phyloP scores from a whole-genome alignment of 2,329 filamentous ascomycete species.

The Paecilomyces fulvus region DNA sequence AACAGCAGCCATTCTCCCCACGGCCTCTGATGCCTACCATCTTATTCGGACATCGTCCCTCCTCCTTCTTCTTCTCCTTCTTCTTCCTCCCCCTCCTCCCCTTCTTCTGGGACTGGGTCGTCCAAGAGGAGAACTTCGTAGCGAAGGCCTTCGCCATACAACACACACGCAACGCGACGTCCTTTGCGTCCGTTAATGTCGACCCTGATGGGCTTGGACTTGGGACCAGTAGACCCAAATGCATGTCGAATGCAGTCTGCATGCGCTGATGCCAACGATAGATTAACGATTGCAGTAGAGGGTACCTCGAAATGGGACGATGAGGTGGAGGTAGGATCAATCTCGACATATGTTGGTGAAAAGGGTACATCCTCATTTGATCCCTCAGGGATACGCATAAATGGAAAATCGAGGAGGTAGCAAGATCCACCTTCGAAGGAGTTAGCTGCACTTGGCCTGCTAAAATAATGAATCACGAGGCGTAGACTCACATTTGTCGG shows the following conservation, averaged over 20 bases:
- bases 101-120: slow-evolving; percentile 25
- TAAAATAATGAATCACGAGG: not conserved
- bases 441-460: not conserved
- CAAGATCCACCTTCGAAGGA: slow-evolving; percentile 14
- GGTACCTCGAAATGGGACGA: slow-evolving; percentile 8
- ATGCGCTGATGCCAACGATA: slow-evolving; percentile 11
- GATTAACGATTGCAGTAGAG: slow-evolving; percentile 10
- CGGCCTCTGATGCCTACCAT: not conserved
- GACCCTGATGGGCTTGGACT: slow-evolving; percentile 40
- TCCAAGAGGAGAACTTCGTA: slow-evolving; percentile 52
- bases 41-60: slow-evolving; percentile 4
- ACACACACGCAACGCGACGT: slow-evolving; percentile 45
- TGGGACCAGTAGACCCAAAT: slow-evolving; percentile 37
- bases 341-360: slow-evolving; percentile 14
- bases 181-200: slow-evolving; percentile 49
- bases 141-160: slow-evolving; percentile 45
- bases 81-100: slow-evolving; percentile 16
- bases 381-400: slow-evolving; percentile 12
- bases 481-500: slow-evolving; percentile 19
- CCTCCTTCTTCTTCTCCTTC: slow-evolving; percentile 13
- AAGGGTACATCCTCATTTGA: slow-evolving; percentile 2
- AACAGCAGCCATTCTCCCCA: not conserved
- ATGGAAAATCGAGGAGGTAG: slow-evolving; percentile 27
- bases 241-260: slow-evolving; percentile 34
- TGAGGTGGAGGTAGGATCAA: slow-evolving; percentile 4